Conservation (phyloP, 2,329 filamentous ascomycete genomes). For the Cladosporium sp. region DNA sequence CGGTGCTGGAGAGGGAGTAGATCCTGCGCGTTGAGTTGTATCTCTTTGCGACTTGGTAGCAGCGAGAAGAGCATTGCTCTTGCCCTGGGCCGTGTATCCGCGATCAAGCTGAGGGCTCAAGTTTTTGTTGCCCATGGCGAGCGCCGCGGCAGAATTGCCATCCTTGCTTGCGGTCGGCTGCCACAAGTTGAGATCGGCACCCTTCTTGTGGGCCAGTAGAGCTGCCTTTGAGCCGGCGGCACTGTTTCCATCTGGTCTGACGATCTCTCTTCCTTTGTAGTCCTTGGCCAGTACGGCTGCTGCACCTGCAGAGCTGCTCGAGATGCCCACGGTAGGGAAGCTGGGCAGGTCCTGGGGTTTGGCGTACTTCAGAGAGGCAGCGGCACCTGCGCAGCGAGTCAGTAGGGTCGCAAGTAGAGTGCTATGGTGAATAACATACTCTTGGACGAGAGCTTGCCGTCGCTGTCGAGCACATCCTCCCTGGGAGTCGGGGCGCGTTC, state of each 20-base stretch:
- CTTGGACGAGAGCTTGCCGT: constrained; percentile 59
- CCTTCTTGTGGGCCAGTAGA: constrained; percentile 61
- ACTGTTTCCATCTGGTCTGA: constrained; percentile 62
- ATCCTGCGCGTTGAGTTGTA: constrained; percentile 64
- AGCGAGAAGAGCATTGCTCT: constrained; percentile 68
- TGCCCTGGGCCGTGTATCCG: constrained; percentile 52
- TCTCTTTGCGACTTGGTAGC: constrained; percentile 72
- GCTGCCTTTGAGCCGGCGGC: constrained; percentile 74
- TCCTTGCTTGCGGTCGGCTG: constrained; percentile 50
- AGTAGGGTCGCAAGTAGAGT: constrained; percentile 14
- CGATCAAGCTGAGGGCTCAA: constrained; percentile 48
- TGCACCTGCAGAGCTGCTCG: constrained; percentile 62
- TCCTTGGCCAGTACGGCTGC: constrained; percentile 61
- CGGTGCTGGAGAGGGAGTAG: constrained; percentile 49
- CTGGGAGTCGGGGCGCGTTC: constrained; percentile 30
- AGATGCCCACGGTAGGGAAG: constrained; percentile 69
- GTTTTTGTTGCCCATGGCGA: constrained; percentile 61
- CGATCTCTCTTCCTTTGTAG: constrained; percentile 61
- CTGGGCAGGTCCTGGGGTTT: constrained; percentile 71
- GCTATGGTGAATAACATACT: constrained; percentile 43
- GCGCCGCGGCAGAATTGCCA: constrained; percentile 69
- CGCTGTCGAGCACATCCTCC: constrained; percentile 46
- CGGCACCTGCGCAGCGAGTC: constrained; percentile 51
- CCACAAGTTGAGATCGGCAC: constrained; percentile 54
- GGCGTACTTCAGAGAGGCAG: constrained; percentile 68